Evolutionary conservation across 768 basidiomycete species (phyloP).

Genomic region (Leccinum variicolor): DNA sequence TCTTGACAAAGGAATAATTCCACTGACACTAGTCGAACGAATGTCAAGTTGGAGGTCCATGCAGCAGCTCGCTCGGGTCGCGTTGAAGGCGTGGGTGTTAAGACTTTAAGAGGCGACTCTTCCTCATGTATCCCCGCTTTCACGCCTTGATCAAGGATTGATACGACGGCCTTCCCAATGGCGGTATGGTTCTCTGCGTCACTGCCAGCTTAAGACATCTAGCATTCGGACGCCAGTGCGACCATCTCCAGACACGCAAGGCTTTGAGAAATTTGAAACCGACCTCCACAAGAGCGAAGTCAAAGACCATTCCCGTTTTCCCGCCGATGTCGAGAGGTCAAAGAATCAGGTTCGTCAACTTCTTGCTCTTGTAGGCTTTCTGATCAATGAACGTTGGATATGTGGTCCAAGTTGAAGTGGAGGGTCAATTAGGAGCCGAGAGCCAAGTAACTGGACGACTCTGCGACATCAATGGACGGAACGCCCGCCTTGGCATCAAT

Average conservation of each 20-base stretch:
- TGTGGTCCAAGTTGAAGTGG: too few species aligned
- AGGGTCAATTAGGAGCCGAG: too few species aligned
- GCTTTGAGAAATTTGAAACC: slow-evolving; percentile 50
- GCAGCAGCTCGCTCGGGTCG: slow-evolving; percentile 20
- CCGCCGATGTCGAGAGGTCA: slow-evolving; percentile 35
- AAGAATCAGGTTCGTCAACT: background rate
- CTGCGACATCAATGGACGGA: too few species aligned
- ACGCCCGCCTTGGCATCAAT: background rate
- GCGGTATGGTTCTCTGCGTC: slow-evolving; percentile 20
- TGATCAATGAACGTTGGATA: too few species aligned
- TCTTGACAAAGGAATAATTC: too few species aligned
- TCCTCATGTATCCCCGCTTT: slow-evolving; percentile 16
- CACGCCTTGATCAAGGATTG: slow-evolving; percentile 13
- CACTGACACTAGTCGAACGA: too few species aligned
- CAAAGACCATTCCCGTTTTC: slow-evolving; percentile 43
- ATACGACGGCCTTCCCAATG: slow-evolving; percentile 26
- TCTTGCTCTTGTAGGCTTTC: too few species aligned
- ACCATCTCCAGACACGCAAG: slow-evolving; percentile 45
- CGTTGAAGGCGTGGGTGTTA: slow-evolving; percentile 46
- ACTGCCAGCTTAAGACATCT: background rate
- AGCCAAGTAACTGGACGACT: too few species aligned
- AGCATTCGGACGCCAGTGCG: slow-evolving; percentile 43
- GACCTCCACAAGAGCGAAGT: slow-evolving; percentile 7
- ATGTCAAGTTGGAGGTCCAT: background rate
- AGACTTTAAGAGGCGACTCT: slow-evolving; percentile 19